phyloP scores from a whole-genome alignment of 768 basidiomycete species.

The Kwoniella botswanensis region DNA sequence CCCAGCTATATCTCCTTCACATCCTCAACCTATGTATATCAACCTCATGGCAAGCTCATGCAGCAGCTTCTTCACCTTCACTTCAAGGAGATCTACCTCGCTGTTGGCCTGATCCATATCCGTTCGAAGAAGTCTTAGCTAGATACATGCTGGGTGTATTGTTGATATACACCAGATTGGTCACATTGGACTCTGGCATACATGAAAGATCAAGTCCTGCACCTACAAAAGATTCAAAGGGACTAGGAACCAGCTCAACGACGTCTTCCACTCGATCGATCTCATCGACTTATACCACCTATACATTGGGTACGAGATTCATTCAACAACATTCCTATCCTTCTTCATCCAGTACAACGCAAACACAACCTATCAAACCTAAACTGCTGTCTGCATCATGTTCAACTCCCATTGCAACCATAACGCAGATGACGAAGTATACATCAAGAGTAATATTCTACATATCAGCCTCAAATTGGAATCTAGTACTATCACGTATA shows the following conservation, averaged over 20 bases:
- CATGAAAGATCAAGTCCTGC: conserved; percentile 30
- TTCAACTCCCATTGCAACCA: conserved; percentile 19
- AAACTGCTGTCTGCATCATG: conserved; percentile 21
- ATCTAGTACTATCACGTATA: conserved; percentile 72
- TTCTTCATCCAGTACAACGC: conserved; percentile 13
- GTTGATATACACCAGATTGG: conserved; percentile 79
- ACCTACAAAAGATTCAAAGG: conserved; percentile 24
- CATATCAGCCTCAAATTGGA: conserved; percentile 87
- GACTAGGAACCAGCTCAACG: conserved; percentile 23
- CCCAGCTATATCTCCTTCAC: conserved; percentile 83
- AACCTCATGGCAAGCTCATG: conserved; percentile 70
- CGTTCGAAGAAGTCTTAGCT: conserved; percentile 80
- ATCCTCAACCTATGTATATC: conserved; percentile 77
- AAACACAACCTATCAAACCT: conserved; percentile 7
- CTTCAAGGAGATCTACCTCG: conserved; percentile 56
- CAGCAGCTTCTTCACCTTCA: conserved; percentile 58
- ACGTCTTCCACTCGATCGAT: conserved; percentile 15
- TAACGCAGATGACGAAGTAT: conserved; percentile 40
- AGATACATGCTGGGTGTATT: conserved; percentile 81
- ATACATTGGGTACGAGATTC: conserved; percentile 24
- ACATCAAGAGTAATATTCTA: conserved; percentile 75
- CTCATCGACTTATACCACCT: conserved; percentile 7
- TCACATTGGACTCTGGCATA: conserved; percentile 57
- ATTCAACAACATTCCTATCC: conserved; percentile 34
- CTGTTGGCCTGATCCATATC: conserved; percentile 69